Evolutionary conservation across 495 filamentous ascomycete genomes (phyloP), one percentile per base, ranked within the genome.

Genomic region (Neurospora sp.): DNA sequence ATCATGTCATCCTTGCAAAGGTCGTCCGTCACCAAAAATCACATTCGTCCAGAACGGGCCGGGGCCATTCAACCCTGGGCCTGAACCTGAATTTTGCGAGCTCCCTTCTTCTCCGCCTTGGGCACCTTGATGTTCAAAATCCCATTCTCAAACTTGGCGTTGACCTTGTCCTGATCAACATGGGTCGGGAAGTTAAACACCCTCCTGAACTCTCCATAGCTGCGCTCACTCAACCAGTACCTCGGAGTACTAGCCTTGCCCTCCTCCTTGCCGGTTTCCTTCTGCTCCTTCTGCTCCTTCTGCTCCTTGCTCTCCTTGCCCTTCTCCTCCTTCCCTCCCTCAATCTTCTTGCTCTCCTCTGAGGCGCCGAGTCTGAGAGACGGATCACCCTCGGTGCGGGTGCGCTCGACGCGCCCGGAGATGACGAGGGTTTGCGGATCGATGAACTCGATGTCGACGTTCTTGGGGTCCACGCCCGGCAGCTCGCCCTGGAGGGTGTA

Each of bases 401-500:
- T 78, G 71, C 87, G 87, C 78, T 93, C 90, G 5, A 85, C 85
- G 70, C 83, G 89, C 39, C 94, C 95, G 54, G 86, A 86, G 79
- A 97, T 87, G 59, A 89, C 86, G 2, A 98, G 83, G 5, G 93
- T 97, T 70, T 92, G 86, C 7, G 85, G 83, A 79, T 97, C 94
- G 54, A 88, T 90, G 86, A 97, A 97, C 81, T 97, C 93, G 77
- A 98, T 92, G 41, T 89, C 84, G 74, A 97, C 84, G 77, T 96
- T 88, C 74, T 91, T 88, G 78, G 93, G 92, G 62, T 92, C 87
- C 62, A 95, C 86, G 59, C 95, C 95, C 0, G 95, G 94, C 0
- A 97, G 88, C 80, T 98, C 95, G 76, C 94, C 94, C 76, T 96
- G 91, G 4, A 98, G 90, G 72, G 92, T 86, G 81, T 95, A 98